Conservation (phyloP, 2,329 filamentous ascomycete genomes). For the Nemania abortiva region DNA sequence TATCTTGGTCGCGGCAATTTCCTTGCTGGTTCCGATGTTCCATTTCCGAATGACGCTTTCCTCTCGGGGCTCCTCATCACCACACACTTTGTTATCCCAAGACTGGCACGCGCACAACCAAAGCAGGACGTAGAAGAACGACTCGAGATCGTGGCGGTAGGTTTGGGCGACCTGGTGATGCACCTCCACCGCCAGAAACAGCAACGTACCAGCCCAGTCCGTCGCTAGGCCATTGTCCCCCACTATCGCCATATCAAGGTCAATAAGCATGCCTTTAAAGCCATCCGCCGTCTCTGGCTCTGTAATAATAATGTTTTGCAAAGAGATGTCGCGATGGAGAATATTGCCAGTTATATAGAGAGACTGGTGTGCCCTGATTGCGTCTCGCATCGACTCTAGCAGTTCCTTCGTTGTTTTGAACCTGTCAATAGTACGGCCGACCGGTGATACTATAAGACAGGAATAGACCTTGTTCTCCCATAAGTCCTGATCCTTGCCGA, state of each 20-base stretch:
- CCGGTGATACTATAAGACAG: slow-evolving; percentile 21
- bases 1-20: slow-evolving; percentile 13
- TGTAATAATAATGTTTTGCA: slow-evolving; percentile 39
- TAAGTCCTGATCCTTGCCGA: background rate
- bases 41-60: slow-evolving; percentile 12
- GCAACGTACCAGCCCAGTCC: slow-evolving; percentile 3
- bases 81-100: slow-evolving; percentile 22
- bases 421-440: slow-evolving; percentile 15
- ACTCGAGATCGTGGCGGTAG: slow-evolving; percentile 40
- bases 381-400: slow-evolving; percentile 32
- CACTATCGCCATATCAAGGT: slow-evolving; percentile 35
- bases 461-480: slow-evolving; percentile 24
- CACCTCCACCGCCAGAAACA: slow-evolving; percentile 38
- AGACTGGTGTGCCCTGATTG: slow-evolving; percentile 37
- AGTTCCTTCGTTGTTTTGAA: slow-evolving; percentile 30
- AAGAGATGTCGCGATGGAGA: slow-evolving; percentile 38
- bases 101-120: slow-evolving; percentile 30
- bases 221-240: slow-evolving; percentile 6
- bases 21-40: slow-evolving; percentile 7
- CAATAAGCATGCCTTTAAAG: slow-evolving; percentile 39
- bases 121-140: slow-evolving; percentile 41
- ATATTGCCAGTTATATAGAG: slow-evolving; percentile 36
- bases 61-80: slow-evolving; percentile 3
- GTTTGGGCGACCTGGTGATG: slow-evolving; percentile 26
- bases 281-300: slow-evolving; percentile 14